Percentiles rank a stretch among this genome's conserved stretches.
phyloP scores from a whole-genome alignment of 2,329 filamentous ascomycete genomes.

The Tolypocladium ovalisporum region DNA sequence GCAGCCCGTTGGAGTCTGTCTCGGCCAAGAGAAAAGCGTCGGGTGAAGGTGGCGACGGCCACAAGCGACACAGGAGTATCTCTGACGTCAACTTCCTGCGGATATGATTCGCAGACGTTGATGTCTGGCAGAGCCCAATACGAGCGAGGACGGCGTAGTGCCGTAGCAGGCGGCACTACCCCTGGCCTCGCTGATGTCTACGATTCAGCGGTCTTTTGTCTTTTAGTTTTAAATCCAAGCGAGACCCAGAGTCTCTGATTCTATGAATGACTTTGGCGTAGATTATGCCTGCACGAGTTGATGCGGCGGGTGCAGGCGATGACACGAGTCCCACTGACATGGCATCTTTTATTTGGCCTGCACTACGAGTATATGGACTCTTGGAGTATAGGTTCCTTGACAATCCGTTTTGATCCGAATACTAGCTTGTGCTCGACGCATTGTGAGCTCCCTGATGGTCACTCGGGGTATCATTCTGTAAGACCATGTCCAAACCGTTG shows the following conservation, averaged over 20 bases:
- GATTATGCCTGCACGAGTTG: too few species aligned
- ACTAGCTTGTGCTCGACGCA: background rate
- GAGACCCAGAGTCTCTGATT: background rate
- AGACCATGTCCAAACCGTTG: too few species aligned
- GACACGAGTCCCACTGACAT: too few species aligned
- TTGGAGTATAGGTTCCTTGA: too few species aligned
- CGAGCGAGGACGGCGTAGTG: conserved; percentile 36
- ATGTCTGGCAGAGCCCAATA: conserved; percentile 15
- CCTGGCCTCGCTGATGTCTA: conserved; percentile 26
- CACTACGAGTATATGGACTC: too few species aligned
- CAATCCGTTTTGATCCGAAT: too few species aligned
- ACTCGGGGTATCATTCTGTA: background rate
- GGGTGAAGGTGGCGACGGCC: conserved; percentile 26
- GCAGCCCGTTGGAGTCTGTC: conserved; percentile 37
- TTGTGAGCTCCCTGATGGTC: background rate
- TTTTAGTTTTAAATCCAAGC: background rate
- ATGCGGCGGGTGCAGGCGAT: too few species aligned
- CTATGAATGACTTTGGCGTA: background rate
- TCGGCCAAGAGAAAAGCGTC: conserved; percentile 47
- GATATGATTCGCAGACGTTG: conserved; percentile 21
- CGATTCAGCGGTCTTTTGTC: background rate
- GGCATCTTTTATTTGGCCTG: too few species aligned
- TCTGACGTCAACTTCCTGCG: conserved; percentile 41
- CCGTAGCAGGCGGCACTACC: conserved; percentile 18
- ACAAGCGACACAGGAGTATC: conserved; percentile 50